These are phyloP conservation scores for Helianthus tuberosus DNA, from an alignment of 129 eudicot species.

Conservation along the genomic window DNA sequence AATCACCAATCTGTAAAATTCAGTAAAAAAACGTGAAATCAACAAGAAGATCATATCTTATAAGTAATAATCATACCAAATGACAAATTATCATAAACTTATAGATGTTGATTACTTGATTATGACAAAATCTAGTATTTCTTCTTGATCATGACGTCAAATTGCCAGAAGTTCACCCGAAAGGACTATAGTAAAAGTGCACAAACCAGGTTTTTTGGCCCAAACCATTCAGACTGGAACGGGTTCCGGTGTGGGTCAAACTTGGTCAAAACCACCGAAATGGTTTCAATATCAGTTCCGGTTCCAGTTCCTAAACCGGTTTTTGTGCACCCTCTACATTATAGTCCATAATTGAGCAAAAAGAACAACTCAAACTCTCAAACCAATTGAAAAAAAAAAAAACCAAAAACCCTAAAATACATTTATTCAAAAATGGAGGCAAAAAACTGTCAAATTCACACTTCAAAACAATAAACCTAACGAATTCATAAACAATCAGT, in stretches of 20 bases:
- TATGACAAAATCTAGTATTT: background rate
- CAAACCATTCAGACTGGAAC: too few species aligned
- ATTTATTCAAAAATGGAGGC: background rate
- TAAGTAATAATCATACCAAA: background rate
- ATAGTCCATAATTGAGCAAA: too few species aligned
- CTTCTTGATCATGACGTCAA: background rate
- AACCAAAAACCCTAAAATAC: conserved; percentile 20
- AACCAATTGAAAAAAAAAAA: background rate
- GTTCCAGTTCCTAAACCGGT: too few species aligned
- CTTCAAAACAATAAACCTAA: background rate
- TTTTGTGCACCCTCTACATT: too few species aligned
- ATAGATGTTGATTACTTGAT: background rate
- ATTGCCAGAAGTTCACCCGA: background rate
- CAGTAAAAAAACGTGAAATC: too few species aligned
- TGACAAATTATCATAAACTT: background rate
- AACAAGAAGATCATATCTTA: too few species aligned
- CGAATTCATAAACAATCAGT: background rate
- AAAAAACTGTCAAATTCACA: conserved; percentile 1
- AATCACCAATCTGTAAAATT: conserved; percentile 28
- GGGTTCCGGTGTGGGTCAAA: too few species aligned
- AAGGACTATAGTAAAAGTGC: too few species aligned
- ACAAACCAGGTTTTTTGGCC: too few species aligned
- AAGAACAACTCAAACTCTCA: background rate
- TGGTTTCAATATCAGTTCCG: too few species aligned
- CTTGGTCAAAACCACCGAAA: too few species aligned